Base-by-base conservation (phyloP, 257 asterid genomes). In the Ophiorrhiza pumila region DNA sequence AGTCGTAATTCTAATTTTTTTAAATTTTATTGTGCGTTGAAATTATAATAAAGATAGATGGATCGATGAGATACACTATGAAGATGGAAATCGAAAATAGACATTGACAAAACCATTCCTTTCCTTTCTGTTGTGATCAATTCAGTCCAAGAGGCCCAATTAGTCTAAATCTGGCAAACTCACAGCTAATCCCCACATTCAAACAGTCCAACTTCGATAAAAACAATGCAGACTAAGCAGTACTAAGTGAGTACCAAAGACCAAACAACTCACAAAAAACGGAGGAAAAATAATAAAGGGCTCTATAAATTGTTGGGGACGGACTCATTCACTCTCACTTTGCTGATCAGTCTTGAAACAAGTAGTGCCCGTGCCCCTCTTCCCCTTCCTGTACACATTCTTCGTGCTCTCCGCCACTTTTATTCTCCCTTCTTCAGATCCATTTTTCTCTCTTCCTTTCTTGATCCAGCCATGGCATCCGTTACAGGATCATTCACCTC, bases 321-420 rank as follows among this genome's bases (percentile, higher is more conserved):
- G n/a, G n/a, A n/a, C n/a, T n/a, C n/a, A n/a, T n/a, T n/a, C 39
- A 34, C 4, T 2, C 27, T 23, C 12, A 13, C 69, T 41, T n/a
- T 13, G 25, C 5, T 8, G 32, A 37, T 12, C 23, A 62, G 32
- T 17, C 4, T 27, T 20, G 41, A 59, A 59, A 59, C 43, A 10
- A 60, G 43, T 3, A 3, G 3, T 37, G 42, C 66, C 69, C 22
- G 25, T n/a, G n/a, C n/a, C 45, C n/a, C 70, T 35, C 13, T 23
- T 25, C 57, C 32, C 73, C 59, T 43, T 32, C 37, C 87, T 76
- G 82, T 2, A 46, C 76, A 72, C 71, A 15, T 82, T 78, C 93
- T 82, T 88, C 76, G 93, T 79, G 35, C 77, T 76, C 86, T 87
- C 90, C 96, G 89, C 88, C 90, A 68, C 91, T 80, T 78, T 78